phyloP scores from a whole-genome alignment of 306 rosid genomes.

The Quercus berberidifolia region DNA sequence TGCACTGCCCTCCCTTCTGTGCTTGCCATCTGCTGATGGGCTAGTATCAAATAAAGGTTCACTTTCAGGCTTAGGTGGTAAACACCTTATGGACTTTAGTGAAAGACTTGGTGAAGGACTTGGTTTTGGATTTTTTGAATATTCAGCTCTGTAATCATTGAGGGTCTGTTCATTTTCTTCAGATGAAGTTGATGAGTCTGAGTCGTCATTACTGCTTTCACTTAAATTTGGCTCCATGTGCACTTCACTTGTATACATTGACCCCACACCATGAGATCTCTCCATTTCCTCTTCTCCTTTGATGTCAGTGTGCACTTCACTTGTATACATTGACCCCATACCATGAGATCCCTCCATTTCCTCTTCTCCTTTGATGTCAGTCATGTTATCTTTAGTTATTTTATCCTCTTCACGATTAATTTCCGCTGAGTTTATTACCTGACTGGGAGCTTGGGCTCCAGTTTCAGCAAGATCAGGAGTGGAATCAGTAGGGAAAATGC shows the following conservation, averaged over 20 bases:
- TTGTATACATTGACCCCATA: slow-evolving; percentile 23
- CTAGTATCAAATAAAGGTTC: slow-evolving; percentile 33
- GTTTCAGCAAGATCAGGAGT: slow-evolving; percentile 11
- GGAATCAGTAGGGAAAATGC: not conserved
- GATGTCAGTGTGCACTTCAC: slow-evolving; percentile 20
- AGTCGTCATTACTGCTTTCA: slow-evolving; percentile 26
- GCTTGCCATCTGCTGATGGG: slow-evolving; percentile 33
- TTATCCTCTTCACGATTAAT: slow-evolving; percentile 12
- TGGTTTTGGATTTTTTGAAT: slow-evolving; percentile 14
- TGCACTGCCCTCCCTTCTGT: slow-evolving; percentile 33
- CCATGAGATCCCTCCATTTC: slow-evolving; percentile 13
- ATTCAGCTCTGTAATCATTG: slow-evolving; percentile 10
- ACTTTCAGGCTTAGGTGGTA: slow-evolving; percentile 5
- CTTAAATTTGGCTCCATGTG: slow-evolving; percentile 16
- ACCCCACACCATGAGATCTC: slow-evolving; percentile 21
- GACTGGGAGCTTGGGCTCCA: slow-evolving; percentile 4
- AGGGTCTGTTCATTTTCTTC: slow-evolving; percentile 19
- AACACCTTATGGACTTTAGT: slow-evolving; percentile 18
- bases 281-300: slow-evolving; percentile 14
- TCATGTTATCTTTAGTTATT: slow-evolving; percentile 1
- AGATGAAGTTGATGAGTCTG: slow-evolving; percentile 31
- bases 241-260: slow-evolving; percentile 22
- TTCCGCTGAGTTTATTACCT: slow-evolving; percentile 8
- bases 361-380: slow-evolving; percentile 7
- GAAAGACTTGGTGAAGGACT: slow-evolving; percentile 20